phyloP scores from a whole-genome alignment of 805 yeast genomes.

The Candida boidinii region DNA sequence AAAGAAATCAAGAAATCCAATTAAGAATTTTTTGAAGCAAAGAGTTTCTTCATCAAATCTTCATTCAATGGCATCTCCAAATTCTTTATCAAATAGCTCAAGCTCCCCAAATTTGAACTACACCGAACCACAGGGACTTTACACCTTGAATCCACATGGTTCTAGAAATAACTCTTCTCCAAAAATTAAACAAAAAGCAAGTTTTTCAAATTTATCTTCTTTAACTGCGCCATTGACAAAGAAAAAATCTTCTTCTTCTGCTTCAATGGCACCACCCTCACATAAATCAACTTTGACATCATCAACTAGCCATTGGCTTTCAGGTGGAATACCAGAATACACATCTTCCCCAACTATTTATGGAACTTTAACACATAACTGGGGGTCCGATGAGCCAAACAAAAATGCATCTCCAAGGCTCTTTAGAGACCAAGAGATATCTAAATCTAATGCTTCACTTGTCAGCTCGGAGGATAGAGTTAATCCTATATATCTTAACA shows the following conservation, averaged over 20 bases:
- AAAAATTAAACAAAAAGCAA: conserved; percentile 8
- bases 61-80: conserved; percentile 1
- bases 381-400: conserved; percentile 19
- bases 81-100: conserved; percentile 1
- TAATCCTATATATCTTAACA: no score
- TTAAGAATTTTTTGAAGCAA: conserved; percentile 18
- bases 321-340: no score
- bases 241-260: not conserved
- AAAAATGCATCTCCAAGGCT: no score
- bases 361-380: conserved; percentile 23
- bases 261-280: not conserved
- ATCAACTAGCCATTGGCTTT: no score
- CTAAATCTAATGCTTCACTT: no score
- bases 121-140: not conserved
- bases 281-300: no score
- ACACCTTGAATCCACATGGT: no score
- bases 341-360: conserved; percentile 17
- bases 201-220: conserved; percentile 6
- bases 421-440: no score
- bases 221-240: not conserved
- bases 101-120: conserved; percentile 2
- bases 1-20: conserved; percentile 14
- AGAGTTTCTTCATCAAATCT: conserved; percentile 13
- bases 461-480: no score
- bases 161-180: no score